These are phyloP conservation scores for Ophiorrhiza pumila DNA, from an alignment of 257 asterid genomes.

Conservation along the genomic window DNA sequence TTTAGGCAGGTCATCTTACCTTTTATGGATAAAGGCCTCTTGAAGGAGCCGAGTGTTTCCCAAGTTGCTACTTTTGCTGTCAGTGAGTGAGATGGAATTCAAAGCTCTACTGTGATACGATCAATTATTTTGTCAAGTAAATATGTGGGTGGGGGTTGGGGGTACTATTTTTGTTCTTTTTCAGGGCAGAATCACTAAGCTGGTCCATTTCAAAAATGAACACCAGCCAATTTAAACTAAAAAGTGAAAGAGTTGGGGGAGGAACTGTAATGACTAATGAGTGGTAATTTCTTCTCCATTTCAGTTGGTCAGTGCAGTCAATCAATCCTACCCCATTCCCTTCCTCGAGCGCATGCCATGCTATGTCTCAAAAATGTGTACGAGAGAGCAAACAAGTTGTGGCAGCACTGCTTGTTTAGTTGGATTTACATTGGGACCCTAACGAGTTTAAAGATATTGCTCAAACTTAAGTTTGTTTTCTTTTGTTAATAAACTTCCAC, in stretches of 20 bases:
- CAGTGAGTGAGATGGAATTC: background rate
- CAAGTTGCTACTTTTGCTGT: constrained; percentile 10
- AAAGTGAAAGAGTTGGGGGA: background rate
- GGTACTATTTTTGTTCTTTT: background rate
- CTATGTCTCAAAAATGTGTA: no score
- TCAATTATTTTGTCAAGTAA: constrained; percentile 3
- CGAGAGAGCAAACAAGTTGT: no score
- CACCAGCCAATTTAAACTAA: background rate
- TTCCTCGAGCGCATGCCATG: no score
- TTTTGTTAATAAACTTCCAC: no score
- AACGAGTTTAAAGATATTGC: no score
- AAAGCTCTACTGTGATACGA: background rate
- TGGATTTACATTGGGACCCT: no score
- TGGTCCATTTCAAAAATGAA: background rate
- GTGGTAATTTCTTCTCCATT: no score
- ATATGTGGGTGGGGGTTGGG: background rate
- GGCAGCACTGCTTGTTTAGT: no score
- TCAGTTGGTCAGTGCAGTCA: no score
- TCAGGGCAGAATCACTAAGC: background rate
- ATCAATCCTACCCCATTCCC: no score
- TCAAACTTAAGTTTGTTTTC: no score
- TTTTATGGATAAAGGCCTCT: constrained; percentile 14
- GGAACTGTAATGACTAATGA: background rate
- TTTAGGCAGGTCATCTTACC: constrained; percentile 17
- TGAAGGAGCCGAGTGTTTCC: background rate